Base-by-base conservation (phyloP, 1,284 basidiomycete species). In the Porogramme epimiltina region DNA sequence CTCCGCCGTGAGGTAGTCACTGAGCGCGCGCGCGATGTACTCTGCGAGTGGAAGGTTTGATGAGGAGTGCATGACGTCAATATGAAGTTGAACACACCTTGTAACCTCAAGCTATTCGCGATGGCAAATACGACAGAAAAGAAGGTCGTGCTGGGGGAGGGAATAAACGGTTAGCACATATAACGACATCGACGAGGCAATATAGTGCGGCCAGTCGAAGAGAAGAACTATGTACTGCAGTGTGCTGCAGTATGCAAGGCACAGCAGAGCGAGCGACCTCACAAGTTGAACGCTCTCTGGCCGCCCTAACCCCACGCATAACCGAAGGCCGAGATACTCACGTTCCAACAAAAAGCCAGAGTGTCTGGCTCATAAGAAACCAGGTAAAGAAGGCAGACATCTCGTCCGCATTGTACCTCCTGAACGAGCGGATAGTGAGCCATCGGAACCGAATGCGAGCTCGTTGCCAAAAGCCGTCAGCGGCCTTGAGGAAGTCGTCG, bases 321-420 rank as follows among this genome's bases (percentile, higher is more conserved):
- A n/a, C n/a, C n/a, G n/a, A n/a, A 42, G 39, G 16, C 13, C 36
- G 26, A 38, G 54, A 31, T 22, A 80, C 91, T 74, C 67, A 93
- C 90, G 97, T 99, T 71, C 94, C 95, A 46, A 98, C 79, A 49
- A 98, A 75, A 60, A 98, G 89, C 91, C 95, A 97, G 18, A 94
- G 72, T 3, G 91, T 93, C 65, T 98, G 94, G 55, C 95, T 95
- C 72, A 98, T 88, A 41, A 98, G 73, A 62, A 97, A 91, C 85
- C 95, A 94, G 42, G 93, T 96, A 41, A 97, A 75, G 72, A 99
- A 98, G 1, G 95, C 96, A 47, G 93, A 96, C 52, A 97, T 90
- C 69, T 99, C 97, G 68, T 99, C 97, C 44, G 92, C 89, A 61
- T 98, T 95, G 74, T 97, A 99, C 61, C 87, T 88, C 28, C 96